Evolutionary conservation across 306 rosid genomes (phyloP).

Genomic region (Prunus padus): DNA sequence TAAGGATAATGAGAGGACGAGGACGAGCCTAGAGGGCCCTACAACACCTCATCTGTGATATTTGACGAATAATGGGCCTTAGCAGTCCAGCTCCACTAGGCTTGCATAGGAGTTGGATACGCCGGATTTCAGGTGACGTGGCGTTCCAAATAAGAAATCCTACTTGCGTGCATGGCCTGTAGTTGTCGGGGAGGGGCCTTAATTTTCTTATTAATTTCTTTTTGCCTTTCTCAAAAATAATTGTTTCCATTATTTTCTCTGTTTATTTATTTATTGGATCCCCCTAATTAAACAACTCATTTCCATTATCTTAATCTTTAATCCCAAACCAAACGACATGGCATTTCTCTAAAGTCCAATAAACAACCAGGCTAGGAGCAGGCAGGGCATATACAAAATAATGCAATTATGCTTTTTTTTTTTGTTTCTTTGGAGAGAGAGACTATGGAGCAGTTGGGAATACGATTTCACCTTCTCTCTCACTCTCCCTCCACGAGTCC

Average conservation of each 20-base stretch:
- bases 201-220: not conserved
- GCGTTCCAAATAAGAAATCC: conserved; percentile 36
- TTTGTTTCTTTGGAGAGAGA: too few relatives aligned
- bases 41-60: not conserved
- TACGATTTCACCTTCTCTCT: not conserved
- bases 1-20: not conserved
- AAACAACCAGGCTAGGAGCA: not conserved
- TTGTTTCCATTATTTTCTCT: not conserved
- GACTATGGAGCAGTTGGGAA: conserved; percentile 27
- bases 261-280: not conserved
- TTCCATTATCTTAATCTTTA: not conserved
- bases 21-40: not conserved
- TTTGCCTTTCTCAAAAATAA: not conserved
- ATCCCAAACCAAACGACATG: not conserved
- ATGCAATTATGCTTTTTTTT: not conserved
- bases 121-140: conserved; percentile 47
- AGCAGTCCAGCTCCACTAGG: not conserved
- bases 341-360: conserved; percentile 10
- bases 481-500: not conserved
- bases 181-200: not conserved
- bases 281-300: not conserved
- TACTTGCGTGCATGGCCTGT: conserved; percentile 21
- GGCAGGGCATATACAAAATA: not conserved
- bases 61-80: conserved; percentile 2
- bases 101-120: conserved; percentile 39